These are phyloP conservation scores for Conringia planisiliqua DNA, from an alignment of 345 rosid species.

Conservation along the genomic window DNA sequence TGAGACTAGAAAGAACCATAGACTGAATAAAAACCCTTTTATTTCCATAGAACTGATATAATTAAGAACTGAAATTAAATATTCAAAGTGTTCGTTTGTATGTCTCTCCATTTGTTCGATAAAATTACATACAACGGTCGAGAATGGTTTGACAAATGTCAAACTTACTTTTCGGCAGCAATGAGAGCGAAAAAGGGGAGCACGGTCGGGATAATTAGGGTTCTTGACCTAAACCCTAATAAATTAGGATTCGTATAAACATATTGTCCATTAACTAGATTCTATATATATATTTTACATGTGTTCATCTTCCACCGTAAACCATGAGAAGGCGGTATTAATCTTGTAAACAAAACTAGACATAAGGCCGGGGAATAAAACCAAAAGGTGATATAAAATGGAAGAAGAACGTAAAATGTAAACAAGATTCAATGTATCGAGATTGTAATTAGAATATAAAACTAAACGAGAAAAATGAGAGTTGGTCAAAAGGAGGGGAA, in stretches of 20 bases:
- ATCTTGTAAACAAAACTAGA: not conserved
- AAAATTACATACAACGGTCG: not conserved
- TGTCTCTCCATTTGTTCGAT: not conserved
- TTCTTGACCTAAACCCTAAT: not conserved
- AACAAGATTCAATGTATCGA: conserved; percentile 30
- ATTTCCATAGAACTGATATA: not conserved
- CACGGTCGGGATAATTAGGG: not conserved
- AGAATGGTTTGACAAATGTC: not conserved
- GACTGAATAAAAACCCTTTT: not conserved
- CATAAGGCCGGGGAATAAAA: not conserved
- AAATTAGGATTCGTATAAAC: not conserved
- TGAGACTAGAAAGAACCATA: not conserved
- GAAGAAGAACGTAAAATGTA: not conserved
- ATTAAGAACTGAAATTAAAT: not conserved
- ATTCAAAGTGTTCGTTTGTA: not conserved
- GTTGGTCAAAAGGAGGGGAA: conserved; percentile 34
- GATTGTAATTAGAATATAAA: not conserved
- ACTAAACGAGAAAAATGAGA: conserved; percentile 27
- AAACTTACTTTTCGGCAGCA: not conserved
- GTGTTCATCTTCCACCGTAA: not conserved
- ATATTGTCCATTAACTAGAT: not conserved
- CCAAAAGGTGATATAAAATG: not conserved
- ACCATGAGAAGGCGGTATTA: not conserved
- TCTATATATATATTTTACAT: not conserved
- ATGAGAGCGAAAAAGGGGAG: not conserved